A percentile compares a stretch with the other conserved stretches of the same genome.
phyloP scores from a whole-genome alignment of 192 early-diverging fungal genomes.

The Podila verticillata region DNA sequence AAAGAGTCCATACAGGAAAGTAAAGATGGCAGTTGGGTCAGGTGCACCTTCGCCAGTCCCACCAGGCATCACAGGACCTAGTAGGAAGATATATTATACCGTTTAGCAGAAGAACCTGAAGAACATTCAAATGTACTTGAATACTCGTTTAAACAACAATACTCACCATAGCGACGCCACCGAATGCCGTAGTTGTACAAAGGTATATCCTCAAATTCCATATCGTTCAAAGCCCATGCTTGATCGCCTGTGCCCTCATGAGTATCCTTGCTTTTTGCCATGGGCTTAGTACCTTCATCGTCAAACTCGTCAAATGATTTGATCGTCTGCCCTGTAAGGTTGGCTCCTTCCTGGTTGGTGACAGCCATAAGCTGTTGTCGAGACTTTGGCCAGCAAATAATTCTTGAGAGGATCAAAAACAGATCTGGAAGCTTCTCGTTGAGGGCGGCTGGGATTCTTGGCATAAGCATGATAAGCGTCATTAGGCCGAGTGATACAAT shows the following conservation, averaged over 20 bases:
- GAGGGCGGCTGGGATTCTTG: conserved; percentile 57
- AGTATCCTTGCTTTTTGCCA: conserved; percentile 1
- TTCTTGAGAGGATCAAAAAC: conserved; percentile 62
- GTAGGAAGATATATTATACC: neutral
- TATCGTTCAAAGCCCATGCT: neutral
- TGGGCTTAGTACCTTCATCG: neutral
- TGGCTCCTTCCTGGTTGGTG: conserved; percentile 14
- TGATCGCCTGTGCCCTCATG: neutral
- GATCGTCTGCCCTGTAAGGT: conserved; percentile 37
- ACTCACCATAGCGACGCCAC: conserved; percentile 52
- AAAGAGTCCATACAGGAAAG: conserved; percentile 65
- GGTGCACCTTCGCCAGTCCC: conserved; percentile 55
- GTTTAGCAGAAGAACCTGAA: too few relatives aligned
- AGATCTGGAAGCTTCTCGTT: conserved; percentile 56
- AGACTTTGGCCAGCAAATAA: conserved; percentile 62
- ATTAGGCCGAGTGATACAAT: conserved; percentile 62
- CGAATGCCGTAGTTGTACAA: conserved; percentile 27
- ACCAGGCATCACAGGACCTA: conserved; percentile 29
- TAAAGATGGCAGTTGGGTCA: conserved; percentile 65
- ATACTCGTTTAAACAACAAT: neutral
- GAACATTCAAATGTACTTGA: too few relatives aligned
- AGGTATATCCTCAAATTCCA: conserved; percentile 38
- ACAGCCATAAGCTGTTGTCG: conserved; percentile 52
- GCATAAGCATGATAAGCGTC: conserved; percentile 64
- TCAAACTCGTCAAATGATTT: conserved; percentile 44